phyloP scores from a whole-genome alignment of 2,329 filamentous ascomycete genomes.

The Aspergillus sp. region DNA sequence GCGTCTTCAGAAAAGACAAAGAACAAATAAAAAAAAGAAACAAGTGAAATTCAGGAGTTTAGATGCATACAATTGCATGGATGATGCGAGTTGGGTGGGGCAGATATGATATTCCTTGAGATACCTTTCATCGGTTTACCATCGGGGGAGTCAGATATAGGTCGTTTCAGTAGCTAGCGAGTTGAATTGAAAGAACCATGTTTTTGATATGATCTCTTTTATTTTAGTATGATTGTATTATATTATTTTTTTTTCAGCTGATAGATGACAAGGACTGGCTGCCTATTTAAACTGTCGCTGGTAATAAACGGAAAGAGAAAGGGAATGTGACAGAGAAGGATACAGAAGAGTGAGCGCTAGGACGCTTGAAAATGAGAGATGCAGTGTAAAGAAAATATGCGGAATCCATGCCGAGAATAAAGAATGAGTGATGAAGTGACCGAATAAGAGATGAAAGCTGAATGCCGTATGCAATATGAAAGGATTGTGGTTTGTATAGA shows the following conservation, averaged over 20 bases:
- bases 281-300: neutral
- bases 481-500: neutral
- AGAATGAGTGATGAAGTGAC: neutral
- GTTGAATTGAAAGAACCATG: slow-evolving; percentile 3
- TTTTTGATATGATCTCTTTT: neutral
- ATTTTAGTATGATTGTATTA: neutral
- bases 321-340: neutral
- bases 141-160: neutral
- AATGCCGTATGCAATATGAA: neutral
- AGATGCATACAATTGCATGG: neutral
- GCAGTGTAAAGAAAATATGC: neutral
- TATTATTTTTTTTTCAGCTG: neutral
- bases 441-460: neutral
- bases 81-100: neutral
- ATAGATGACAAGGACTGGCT: neutral
- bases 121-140: slow-evolving; percentile 5
- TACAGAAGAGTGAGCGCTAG: neutral
- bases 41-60: neutral
- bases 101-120: neutral
- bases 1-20: neutral
- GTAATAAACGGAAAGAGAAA: neutral
- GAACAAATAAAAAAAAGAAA: neutral
- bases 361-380: neutral
- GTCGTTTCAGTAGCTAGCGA: slow-evolving; percentile 4
- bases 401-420: neutral